A percentile compares a stretch with the other conserved stretches of the same genome.
phyloP scores from a whole-genome alignment of 805 yeast genomes.

The Starmerella lactis-condensi region DNA sequence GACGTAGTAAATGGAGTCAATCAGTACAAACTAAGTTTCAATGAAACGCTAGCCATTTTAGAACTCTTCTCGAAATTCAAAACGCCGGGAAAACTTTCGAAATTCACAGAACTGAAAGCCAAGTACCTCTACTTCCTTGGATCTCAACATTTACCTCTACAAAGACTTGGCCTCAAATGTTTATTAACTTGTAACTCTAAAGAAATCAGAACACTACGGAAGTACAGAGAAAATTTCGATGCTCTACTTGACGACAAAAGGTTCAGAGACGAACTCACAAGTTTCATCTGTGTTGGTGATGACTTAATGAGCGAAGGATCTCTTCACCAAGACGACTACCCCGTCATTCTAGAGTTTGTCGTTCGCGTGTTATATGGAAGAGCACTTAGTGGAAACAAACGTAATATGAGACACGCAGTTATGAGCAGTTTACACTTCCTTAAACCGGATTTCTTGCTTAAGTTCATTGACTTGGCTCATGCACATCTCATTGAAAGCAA shows the following conservation, averaged over 20 bases:
- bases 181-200: slow-evolving; percentile 46
- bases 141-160: slow-evolving; percentile 42
- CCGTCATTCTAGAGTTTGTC: slow-evolving; percentile 47
- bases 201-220: slow-evolving; percentile 27
- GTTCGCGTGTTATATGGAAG: slow-evolving; percentile 71
- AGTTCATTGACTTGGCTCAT: slow-evolving; percentile 46
- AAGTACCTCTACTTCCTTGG: slow-evolving; percentile 40
- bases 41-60: slow-evolving; percentile 28
- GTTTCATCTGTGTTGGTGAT: slow-evolving; percentile 28
- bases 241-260: slow-evolving; percentile 65
- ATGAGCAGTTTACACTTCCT: slow-evolving; percentile 22
- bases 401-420: slow-evolving; percentile 39
- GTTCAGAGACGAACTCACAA: slow-evolving; percentile 68
- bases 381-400: slow-evolving; percentile 60
- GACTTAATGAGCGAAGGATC: slow-evolving; percentile 27
- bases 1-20: neutral
- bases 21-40: slow-evolving; percentile 6
- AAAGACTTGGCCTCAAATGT: slow-evolving; percentile 53
- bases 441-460: slow-evolving; percentile 29
- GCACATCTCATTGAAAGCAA: slow-evolving; percentile 27
- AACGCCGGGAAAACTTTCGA: slow-evolving; percentile 37
- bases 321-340: slow-evolving; percentile 44
- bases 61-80: slow-evolving; percentile 47
- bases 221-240: slow-evolving; percentile 53
- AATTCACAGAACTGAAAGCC: slow-evolving; percentile 35